Evolutionary conservation across 495 filamentous ascomycete species (phyloP).

Genomic region (Aspergillus ostianus): DNA sequence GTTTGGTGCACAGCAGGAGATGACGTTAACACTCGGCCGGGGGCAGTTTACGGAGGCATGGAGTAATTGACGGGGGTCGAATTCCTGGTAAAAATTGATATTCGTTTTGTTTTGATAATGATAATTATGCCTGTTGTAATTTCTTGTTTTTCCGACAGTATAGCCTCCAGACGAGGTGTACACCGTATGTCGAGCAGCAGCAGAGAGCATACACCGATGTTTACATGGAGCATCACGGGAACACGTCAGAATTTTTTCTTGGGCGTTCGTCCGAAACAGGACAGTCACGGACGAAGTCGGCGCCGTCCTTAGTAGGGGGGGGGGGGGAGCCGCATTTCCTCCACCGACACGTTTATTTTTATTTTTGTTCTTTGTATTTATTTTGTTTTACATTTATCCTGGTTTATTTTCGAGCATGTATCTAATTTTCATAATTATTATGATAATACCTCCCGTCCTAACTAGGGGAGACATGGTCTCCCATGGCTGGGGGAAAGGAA

Average conservation of each 20-base stretch:
- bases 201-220: not conserved
- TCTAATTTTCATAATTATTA: not conserved
- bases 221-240: conserved; percentile 17
- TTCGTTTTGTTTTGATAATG: too few species aligned
- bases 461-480: too few species aligned
- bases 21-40: not conserved
- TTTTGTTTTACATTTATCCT: too few species aligned
- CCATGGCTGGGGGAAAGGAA: not conserved
- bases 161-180: too few species aligned
- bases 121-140: too few species aligned
- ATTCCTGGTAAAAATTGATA: too few species aligned
- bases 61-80: not conserved
- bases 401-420: not conserved
- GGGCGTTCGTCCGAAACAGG: conserved; percentile 22
- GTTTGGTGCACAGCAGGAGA: not conserved
- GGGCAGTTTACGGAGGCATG: not conserved
- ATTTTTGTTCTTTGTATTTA: too few species aligned
- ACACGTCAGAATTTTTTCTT: conserved; percentile 40
- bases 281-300: not conserved
- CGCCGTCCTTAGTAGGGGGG: too few species aligned
- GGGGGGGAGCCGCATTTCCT: too few species aligned
- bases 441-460: too few species aligned
- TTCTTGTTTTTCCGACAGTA: not conserved
- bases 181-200: too few species aligned
- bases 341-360: too few species aligned